These are phyloP conservation scores for Jatropha podagrica DNA, from an alignment of 441 rosid species.

Conservation along the genomic window DNA sequence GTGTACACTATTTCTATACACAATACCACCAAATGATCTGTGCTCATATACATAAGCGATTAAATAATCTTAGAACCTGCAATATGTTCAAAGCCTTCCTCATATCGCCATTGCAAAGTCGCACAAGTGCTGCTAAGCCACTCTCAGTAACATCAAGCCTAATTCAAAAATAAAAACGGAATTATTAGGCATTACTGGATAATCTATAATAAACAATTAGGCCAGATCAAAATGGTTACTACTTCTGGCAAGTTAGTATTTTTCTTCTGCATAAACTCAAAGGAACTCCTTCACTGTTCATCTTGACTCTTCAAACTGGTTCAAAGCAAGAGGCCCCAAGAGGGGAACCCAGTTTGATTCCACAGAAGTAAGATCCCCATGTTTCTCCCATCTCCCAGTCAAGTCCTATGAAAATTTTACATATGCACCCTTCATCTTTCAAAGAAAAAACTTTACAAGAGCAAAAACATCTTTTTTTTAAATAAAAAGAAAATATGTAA, in stretches of 20 bases:
- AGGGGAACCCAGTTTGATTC: background rate
- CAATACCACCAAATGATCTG: no score
- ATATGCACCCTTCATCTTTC: background rate
- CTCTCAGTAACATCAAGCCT: conserved; percentile 82
- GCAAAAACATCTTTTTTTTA: background rate
- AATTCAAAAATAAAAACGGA: conserved; percentile 16
- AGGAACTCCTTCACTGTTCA: background rate
- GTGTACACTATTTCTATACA: no score
- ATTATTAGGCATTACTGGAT: background rate
- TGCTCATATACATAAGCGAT: background rate
- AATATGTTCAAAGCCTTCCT: conserved; percentile 95
- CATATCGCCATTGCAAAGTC: conserved; percentile 98
- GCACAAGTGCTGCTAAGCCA: conserved; percentile 85
- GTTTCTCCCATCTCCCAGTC: background rate
- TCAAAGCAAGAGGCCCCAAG: background rate
- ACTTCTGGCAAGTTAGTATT: background rate
- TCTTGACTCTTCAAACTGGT: background rate
- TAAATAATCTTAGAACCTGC: conserved; percentile 54
- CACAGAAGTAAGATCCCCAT: background rate
- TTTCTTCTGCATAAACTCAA: background rate
- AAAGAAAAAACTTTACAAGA: background rate
- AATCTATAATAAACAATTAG: background rate
- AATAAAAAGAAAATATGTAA: background rate
- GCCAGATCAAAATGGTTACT: background rate
- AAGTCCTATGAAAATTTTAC: background rate